These are phyloP conservation scores for Coemansia sp. DNA, from an alignment of 192 early-diverging fungal species.

Conservation along the genomic window DNA sequence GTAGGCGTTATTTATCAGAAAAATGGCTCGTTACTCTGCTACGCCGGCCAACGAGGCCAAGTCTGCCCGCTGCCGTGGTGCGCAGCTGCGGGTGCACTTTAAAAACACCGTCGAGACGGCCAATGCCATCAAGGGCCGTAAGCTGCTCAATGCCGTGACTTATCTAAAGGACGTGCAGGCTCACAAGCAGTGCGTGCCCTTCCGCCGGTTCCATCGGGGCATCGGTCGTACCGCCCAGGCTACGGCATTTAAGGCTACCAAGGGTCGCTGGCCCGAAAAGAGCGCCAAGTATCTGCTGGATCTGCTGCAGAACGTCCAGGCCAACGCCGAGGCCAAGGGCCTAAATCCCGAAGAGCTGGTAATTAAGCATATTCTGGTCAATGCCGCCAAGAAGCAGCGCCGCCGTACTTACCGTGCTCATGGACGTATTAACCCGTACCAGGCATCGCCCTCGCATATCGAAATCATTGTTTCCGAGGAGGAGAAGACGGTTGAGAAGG, in stretches of 20 bases:
- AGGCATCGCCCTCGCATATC: conserved; percentile 93
- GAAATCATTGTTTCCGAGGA: conserved; percentile 93
- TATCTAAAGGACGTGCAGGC: conserved; percentile 94
- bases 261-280: conserved; percentile 97
- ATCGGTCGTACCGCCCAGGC: conserved; percentile 96
- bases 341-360: conserved; percentile 84
- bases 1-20: conserved; percentile 18
- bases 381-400: conserved; percentile 96
- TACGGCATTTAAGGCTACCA: conserved; percentile 81
- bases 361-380: conserved; percentile 96
- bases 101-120: conserved; percentile 99
- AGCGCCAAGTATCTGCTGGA: conserved; percentile 88
- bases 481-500: conserved; percentile 79
- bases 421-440: conserved; percentile 95
- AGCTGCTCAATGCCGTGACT: conserved; percentile 84
- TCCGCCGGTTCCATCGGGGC: conserved; percentile 96
- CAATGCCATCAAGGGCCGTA: conserved; percentile 87
- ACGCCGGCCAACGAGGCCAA: conserved; percentile 77
- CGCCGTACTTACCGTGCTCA: conserved; percentile 98
- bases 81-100: conserved; percentile 92
- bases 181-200: conserved; percentile 96
- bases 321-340: conserved; percentile 96
- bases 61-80: conserved; percentile 85
- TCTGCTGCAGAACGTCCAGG: conserved; percentile 95
- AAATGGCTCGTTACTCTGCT: conserved; percentile 81